These are phyloP conservation scores for Cornus florida DNA, from an alignment of 148 eudicot species.

Conservation along the genomic window DNA sequence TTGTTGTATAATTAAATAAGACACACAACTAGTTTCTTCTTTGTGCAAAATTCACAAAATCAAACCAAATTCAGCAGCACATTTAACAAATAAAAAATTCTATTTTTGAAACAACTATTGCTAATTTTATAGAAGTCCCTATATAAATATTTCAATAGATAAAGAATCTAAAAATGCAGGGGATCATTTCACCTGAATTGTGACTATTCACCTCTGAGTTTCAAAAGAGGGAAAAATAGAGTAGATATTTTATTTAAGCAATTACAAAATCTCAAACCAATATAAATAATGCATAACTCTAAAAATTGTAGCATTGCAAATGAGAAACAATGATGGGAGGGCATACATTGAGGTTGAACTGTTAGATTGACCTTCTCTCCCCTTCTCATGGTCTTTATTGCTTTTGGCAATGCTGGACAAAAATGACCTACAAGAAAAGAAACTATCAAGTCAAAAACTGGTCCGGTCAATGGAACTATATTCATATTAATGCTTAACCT, in stretches of 20 bases:
- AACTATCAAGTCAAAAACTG: not conserved
- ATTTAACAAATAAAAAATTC: no score
- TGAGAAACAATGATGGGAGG: not conserved
- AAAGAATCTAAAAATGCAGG: not conserved
- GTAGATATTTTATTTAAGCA: not conserved
- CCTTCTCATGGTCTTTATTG: constrained; percentile 58
- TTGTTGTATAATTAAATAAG: no score
- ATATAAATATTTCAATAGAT: not conserved
- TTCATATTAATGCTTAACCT: not conserved
- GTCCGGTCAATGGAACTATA: not conserved
- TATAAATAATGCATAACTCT: not conserved
- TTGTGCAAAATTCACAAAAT: no score
- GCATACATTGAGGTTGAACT: constrained; percentile 59
- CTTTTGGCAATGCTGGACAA: constrained; percentile 55
- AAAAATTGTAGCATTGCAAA: not conserved
- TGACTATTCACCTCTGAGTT: constrained; percentile 3
- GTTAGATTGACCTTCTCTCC: constrained; percentile 59
- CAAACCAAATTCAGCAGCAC: no score
- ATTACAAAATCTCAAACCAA: not conserved
- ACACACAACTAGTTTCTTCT: no score
- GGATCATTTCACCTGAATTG: not conserved
- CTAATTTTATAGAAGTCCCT: no score
- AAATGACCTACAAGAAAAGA: constrained; percentile 45
- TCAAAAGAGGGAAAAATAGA: constrained; percentile 1
- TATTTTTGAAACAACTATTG: no score